Percentiles rank a stretch among this genome's conserved stretches.
Evolutionary conservation across 768 basidiomycete species (phyloP).

Genomic region (Crassisporium funariophilum): DNA sequence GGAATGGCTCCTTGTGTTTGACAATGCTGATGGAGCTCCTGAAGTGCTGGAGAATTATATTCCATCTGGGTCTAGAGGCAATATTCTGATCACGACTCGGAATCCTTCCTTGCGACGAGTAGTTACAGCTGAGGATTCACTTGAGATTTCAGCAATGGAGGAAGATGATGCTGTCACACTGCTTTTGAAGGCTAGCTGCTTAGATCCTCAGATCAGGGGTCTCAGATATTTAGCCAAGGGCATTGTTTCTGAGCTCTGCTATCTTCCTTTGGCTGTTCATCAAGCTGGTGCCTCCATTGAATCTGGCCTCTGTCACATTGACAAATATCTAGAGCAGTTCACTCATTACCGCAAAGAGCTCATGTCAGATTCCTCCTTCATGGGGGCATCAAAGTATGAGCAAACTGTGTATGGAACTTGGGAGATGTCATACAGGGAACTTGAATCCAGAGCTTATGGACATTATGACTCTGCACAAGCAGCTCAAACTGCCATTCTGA

Average conservation of each 20-base stretch:
- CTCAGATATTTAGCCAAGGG: too few species aligned
- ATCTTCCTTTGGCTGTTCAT: slow-evolving; percentile 19
- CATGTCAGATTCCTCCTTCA: neutral
- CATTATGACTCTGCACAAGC: neutral
- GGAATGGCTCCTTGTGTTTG: too few species aligned
- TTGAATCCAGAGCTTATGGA: neutral
- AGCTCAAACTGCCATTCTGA: neutral
- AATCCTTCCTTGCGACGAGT: too few species aligned
- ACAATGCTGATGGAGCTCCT: too few species aligned
- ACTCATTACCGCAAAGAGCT: slow-evolving; percentile 8
- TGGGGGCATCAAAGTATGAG: neutral
- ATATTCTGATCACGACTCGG: too few species aligned
- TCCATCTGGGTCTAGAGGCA: too few species aligned
- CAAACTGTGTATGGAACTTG: neutral
- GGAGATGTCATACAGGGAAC: neutral
- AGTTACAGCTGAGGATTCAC: too few species aligned
- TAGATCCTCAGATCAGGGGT: too few species aligned
- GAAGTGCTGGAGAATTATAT: too few species aligned
- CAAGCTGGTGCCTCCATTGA: slow-evolving; percentile 21
- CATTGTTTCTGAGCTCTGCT: too few species aligned
- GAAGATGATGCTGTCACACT: too few species aligned
- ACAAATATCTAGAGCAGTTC: slow-evolving; percentile 16
- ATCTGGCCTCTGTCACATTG: slow-evolving; percentile 9
- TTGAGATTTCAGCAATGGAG: too few species aligned
- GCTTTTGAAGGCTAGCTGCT: slow-evolving; percentile 1